Evolutionary conservation across 306 rosid genomes (phyloP).

Genomic region (Cicer yamashitae): DNA sequence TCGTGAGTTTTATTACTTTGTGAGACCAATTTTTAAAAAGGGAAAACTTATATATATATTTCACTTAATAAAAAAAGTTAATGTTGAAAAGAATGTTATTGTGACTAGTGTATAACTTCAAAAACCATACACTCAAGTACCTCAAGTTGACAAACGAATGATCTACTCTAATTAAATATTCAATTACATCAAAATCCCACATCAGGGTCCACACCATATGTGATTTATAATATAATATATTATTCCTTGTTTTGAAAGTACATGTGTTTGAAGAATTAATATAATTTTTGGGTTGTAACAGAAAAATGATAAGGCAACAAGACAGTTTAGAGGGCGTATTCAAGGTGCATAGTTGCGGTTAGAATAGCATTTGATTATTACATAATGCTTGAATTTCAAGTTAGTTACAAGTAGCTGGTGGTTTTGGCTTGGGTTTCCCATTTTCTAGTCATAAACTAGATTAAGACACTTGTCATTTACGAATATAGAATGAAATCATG

Average conservation of each 20-base stretch:
- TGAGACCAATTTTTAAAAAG: too few species aligned
- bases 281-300: slow-evolving; percentile 26
- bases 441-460: slow-evolving; percentile 46
- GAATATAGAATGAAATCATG: slow-evolving; percentile 49
- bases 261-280: slow-evolving; percentile 32
- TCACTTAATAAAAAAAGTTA: too few species aligned
- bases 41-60: too few species aligned
- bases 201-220: slow-evolving; percentile 45
- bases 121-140: background rate
- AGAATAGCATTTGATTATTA: slow-evolving; percentile 56
- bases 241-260: slow-evolving; percentile 22
- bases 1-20: too few species aligned
- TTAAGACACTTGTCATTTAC: slow-evolving; percentile 51
- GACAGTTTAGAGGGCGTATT: slow-evolving; percentile 51
- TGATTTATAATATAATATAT: slow-evolving; percentile 4
- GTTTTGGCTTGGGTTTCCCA: slow-evolving; percentile 45
- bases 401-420: slow-evolving; percentile 42
- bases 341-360: slow-evolving; percentile 56
- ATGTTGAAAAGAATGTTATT: too few species aligned
- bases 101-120: background rate
- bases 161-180: slow-evolving; percentile 15
- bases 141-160: slow-evolving; percentile 36
- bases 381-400: slow-evolving; percentile 61
- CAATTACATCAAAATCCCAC: slow-evolving; percentile 36
- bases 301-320: slow-evolving; percentile 35